A percentile compares a stretch with the other conserved stretches of the same genome.
phyloP scores from a whole-genome alignment of 2,329 filamentous ascomycete species.

The Colletotrichum horii region DNA sequence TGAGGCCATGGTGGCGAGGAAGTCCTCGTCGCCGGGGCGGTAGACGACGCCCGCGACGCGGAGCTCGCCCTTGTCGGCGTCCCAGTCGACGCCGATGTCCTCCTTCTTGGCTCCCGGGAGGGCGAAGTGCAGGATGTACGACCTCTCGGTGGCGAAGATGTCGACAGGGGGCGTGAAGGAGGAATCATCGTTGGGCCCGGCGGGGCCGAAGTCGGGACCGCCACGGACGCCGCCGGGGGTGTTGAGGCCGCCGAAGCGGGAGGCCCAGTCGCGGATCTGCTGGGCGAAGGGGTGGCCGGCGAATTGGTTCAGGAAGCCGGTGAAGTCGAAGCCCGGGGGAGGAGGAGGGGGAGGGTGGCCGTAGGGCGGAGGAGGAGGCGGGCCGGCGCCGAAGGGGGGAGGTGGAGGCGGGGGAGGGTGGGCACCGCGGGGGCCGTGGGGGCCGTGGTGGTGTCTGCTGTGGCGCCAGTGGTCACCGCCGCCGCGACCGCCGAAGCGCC shows the following conservation, averaged over 20 bases:
- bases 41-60: slow-evolving; percentile 76
- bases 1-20: slow-evolving; percentile 65
- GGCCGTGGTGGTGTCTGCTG: slow-evolving; percentile 7
- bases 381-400: slow-evolving; percentile 27
- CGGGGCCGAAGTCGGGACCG: slow-evolving; percentile 1
- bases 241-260: slow-evolving; percentile 1
- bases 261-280: slow-evolving; percentile 42
- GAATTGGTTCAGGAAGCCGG: slow-evolving; percentile 40
- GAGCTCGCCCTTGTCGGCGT: slow-evolving; percentile 69
- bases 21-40: slow-evolving; percentile 72
- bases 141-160: slow-evolving; percentile 70
- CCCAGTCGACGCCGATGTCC: slow-evolving; percentile 79
- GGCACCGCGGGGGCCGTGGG: slow-evolving; percentile 15
- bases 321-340: slow-evolving; percentile 37
- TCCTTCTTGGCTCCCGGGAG: slow-evolving; percentile 82
- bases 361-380: slow-evolving; percentile 24
- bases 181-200: slow-evolving; percentile 28
- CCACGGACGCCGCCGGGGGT: neutral
- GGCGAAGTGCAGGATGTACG: slow-evolving; percentile 76
- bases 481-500: neutral
- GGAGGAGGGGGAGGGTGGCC: slow-evolving; percentile 10
- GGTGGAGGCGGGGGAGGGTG: slow-evolving; percentile 26
- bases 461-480: slow-evolving; percentile 7
- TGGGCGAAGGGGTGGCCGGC: slow-evolving; percentile 47
- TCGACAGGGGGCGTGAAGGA: slow-evolving; percentile 72